Evolutionary conservation across 768 basidiomycete species (phyloP).

Genomic region (Tricholoma hemisulphureum): DNA sequence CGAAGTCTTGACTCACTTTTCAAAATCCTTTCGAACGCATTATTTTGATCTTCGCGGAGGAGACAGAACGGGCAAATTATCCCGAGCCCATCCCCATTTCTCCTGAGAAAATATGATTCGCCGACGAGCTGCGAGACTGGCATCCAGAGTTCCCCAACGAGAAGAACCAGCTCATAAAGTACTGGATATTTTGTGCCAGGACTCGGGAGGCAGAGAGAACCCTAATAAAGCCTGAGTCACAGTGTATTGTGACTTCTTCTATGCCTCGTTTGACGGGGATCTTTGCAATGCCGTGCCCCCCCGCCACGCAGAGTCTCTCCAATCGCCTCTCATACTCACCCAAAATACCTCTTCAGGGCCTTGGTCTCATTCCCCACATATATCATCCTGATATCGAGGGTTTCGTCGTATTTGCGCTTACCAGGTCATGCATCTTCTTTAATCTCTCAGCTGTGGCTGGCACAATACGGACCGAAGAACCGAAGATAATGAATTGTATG

Average conservation of each 20-base stretch:
- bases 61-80: constrained; percentile 38
- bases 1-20: constrained; percentile 34
- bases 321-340: constrained; percentile 36
- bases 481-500: constrained; percentile 19
- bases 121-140: constrained; percentile 25
- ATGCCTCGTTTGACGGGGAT: constrained; percentile 22
- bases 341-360: constrained; percentile 23
- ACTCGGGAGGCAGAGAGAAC: too few species aligned
- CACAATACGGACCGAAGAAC: constrained; percentile 27
- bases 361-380: constrained; percentile 28
- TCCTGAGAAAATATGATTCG: constrained; percentile 25
- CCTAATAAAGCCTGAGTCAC: not conserved
- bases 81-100: constrained; percentile 13
- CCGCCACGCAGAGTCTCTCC: constrained; percentile 32
- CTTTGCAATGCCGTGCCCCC: constrained; percentile 38
- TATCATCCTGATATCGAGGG: constrained; percentile 35
- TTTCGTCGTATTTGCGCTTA: constrained; percentile 28
- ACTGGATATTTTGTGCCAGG: constrained; percentile 28
- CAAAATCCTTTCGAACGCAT: constrained; percentile 23
- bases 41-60: constrained; percentile 32
- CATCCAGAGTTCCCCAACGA: constrained; percentile 31
- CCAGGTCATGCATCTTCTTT: constrained; percentile 35
- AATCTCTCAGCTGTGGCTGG: constrained; percentile 33
- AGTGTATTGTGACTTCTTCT: constrained; percentile 7
- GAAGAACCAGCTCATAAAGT: constrained; percentile 29